A percentile compares a stretch with the other conserved stretches of the same genome.
phyloP scores from a whole-genome alignment of 2,329 filamentous ascomycete species.

The Botrytis deweyae region DNA sequence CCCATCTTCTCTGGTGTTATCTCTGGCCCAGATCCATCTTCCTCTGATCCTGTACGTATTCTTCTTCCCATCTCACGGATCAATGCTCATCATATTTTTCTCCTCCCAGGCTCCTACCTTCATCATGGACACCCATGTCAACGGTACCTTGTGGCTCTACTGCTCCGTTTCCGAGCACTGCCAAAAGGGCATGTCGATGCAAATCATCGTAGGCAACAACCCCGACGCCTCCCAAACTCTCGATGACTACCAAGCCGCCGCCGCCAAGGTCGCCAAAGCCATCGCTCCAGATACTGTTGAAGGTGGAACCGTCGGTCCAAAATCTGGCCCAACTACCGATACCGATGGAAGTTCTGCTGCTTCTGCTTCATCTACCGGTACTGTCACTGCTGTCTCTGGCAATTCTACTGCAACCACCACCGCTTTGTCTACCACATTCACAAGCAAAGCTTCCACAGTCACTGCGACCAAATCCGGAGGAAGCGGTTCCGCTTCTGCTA shows the following conservation, averaged over 20 bases:
- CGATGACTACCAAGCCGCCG: background rate
- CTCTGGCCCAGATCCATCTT: constrained; percentile 40
- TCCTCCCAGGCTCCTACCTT: constrained; percentile 58
- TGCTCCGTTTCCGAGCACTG: constrained; percentile 75
- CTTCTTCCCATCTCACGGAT: background rate
- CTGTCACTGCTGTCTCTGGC: background rate
- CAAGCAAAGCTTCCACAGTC: background rate
- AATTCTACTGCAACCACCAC: background rate
- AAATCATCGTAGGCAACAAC: constrained; percentile 43
- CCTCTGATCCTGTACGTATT: background rate
- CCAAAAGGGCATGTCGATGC: constrained; percentile 46
- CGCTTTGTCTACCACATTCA: background rate
- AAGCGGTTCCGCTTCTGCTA: background rate
- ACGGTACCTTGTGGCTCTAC: constrained; percentile 74
- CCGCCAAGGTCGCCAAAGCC: background rate
- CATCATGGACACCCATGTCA: constrained; percentile 67
- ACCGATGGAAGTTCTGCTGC: background rate
- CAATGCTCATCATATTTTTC: background rate
- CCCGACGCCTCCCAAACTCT: background rate
- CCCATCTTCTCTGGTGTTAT: constrained; percentile 65
- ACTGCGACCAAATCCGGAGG: background rate
- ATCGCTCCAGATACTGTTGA: background rate
- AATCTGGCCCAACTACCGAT: background rate
- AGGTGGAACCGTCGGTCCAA: background rate
- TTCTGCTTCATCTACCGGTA: background rate